These are phyloP conservation scores for Karstenula rhodostoma DNA, from an alignment of 2,329 filamentous ascomycete genomes.

Conservation along the genomic window DNA sequence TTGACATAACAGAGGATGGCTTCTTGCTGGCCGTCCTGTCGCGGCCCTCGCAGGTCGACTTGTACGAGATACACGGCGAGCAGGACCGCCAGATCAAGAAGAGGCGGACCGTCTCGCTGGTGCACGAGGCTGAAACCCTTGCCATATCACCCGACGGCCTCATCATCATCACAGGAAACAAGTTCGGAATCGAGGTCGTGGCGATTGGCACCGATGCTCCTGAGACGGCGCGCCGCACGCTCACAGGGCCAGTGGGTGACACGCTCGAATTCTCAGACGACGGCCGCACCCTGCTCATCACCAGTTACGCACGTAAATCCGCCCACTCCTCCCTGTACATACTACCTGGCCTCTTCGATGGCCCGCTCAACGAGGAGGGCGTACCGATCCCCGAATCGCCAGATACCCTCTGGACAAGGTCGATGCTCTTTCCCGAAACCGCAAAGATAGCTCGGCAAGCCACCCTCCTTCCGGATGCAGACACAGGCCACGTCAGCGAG, in stretches of 20 bases:
- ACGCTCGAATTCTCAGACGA: constrained; percentile 51
- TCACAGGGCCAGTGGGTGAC: constrained; percentile 49
- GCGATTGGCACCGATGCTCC: constrained; percentile 70
- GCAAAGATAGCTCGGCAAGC: constrained; percentile 49
- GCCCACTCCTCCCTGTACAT: constrained; percentile 49
- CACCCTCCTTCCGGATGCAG: constrained; percentile 48
- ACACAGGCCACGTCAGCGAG: constrained; percentile 50
- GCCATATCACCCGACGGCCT: constrained; percentile 82
- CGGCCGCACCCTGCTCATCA: constrained; percentile 50
- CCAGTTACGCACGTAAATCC: constrained; percentile 46
- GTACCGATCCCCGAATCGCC: constrained; percentile 47
- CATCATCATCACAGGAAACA: constrained; percentile 84
- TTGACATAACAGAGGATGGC: constrained; percentile 81
- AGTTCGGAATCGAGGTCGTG: constrained; percentile 87
- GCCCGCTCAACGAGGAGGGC: constrained; percentile 51
- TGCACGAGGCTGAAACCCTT: constrained; percentile 80
- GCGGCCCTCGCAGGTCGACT: constrained; percentile 81
- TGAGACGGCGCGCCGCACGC: constrained; percentile 44
- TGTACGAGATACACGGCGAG: constrained; percentile 72
- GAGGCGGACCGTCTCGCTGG: constrained; percentile 76
- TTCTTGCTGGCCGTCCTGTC: constrained; percentile 80
- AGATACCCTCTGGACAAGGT: constrained; percentile 49
- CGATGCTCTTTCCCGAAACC: constrained; percentile 52
- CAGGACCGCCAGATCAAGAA: constrained; percentile 65
- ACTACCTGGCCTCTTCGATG: constrained; percentile 49